Evolutionary conservation across 2,329 filamentous ascomycete species (phyloP).

Genomic region (Colletotrichum cereale): DNA sequence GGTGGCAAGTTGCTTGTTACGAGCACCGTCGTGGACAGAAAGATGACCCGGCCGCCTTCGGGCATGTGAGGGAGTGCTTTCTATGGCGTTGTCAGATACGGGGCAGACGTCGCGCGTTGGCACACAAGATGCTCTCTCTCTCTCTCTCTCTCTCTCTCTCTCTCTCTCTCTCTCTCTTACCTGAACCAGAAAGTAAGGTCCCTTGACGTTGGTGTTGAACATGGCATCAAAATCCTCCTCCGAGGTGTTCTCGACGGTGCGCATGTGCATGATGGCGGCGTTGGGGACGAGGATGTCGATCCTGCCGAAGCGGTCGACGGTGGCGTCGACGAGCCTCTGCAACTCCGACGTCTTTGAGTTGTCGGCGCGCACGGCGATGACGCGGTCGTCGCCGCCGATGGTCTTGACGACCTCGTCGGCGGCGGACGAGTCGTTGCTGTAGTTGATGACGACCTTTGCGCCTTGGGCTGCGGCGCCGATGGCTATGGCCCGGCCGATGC

Average conservation of each 20-base stretch:
- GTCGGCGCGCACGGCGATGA: conserved; percentile 69
- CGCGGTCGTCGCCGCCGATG: conserved; percentile 61
- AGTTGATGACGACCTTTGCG: conserved; percentile 71
- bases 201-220: conserved; percentile 69
- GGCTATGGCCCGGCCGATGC: conserved; percentile 71
- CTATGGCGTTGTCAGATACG: conserved; percentile 46
- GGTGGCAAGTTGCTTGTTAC: conserved; percentile 55
- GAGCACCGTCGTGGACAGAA: conserved; percentile 61
- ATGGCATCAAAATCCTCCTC: conserved; percentile 64
- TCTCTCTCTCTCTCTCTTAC: conserved; percentile 48
- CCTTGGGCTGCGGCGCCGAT: conserved; percentile 68
- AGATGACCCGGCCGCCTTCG: conserved; percentile 61
- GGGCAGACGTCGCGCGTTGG: not conserved
- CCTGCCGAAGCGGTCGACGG: conserved; percentile 63
- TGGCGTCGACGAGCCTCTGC: conserved; percentile 61
- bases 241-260: conserved; percentile 61
- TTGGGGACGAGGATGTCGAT: conserved; percentile 72
- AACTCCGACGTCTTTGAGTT: conserved; percentile 60
- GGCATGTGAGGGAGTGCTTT: conserved; percentile 65
- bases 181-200: conserved; percentile 65
- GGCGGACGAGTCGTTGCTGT: conserved; percentile 60
- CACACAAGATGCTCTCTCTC: not conserved
- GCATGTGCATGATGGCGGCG: conserved; percentile 64
- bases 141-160: conserved; percentile 45
- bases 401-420: conserved; percentile 59